A percentile compares a stretch with the other conserved stretches of the same genome.
Conservation (phyloP, 75 land plant species). For the Isoetes taiwanensis region DNA sequence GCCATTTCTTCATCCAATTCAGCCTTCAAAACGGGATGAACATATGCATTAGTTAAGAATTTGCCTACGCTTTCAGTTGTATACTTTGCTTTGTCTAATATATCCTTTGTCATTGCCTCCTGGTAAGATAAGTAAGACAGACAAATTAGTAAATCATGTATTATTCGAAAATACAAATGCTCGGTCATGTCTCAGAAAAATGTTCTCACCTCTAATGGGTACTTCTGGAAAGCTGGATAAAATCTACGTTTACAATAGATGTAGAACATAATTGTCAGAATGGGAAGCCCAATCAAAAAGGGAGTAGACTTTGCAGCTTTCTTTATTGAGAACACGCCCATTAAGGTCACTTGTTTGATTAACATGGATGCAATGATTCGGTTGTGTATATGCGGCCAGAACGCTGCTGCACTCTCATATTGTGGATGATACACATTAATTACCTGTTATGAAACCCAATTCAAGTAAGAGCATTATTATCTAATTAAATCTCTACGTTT, state of each 20-base stretch:
- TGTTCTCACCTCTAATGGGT: not conserved
- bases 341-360: not conserved
- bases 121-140: conserved; percentile 19
- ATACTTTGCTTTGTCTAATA: conserved; percentile 34
- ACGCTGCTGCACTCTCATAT: conserved; percentile 7
- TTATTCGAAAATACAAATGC: no score
- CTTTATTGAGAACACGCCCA: conserved; percentile 16
- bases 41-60: conserved; percentile 54
- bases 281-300: conserved; percentile 1
- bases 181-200: not conserved
- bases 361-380: not conserved
- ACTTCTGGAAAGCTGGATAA: not conserved
- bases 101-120: conserved; percentile 67
- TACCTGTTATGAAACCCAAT: not conserved
- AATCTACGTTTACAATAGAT: not conserved
- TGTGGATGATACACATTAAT: conserved; percentile 2
- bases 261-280: not conserved
- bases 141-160: no score
- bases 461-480: not conserved
- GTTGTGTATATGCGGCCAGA: conserved; percentile 7
- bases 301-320: conserved; percentile 7
- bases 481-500: not conserved
- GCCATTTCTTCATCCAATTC: no score
- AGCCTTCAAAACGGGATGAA: conserved; percentile 71
- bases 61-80: conserved; percentile 34